Evolutionary conservation across 176 grass and related monocot species (phyloP), one percentile per base, ranked within the genome.

Genomic region (Tuctoria greenei): DNA sequence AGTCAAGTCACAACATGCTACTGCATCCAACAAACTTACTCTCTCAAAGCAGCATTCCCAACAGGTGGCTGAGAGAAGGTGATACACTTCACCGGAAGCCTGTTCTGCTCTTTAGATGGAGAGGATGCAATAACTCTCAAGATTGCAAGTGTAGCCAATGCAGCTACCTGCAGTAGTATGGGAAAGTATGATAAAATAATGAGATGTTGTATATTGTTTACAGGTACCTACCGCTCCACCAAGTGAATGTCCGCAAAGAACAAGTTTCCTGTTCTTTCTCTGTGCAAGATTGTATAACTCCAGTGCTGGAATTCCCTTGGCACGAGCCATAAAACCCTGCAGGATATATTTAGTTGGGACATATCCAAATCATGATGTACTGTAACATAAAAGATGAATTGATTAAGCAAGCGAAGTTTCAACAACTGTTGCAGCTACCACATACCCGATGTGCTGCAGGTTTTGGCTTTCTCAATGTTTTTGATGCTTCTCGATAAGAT

Each of bases 31-130:
- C n/a, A 66, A 75, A 87, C 90, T 83, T 98, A 98, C 95, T 93
- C 91, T 98, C 81, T 98, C 70, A 98, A 82, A 75, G 91, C 91
- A 77, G 89, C 79, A 93, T 97, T 97, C 18, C 95, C 95, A 85
- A 97, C 95, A 92, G 95, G 95, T 82, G 95, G 95, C 84, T 97
- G 95, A 76, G 95, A 97, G 79, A 98, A 98, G 10, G 88, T 97
- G 51, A 97, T 97, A 80, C 91, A 97, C 85, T 93, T 97, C 74
- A 97, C 86, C 62, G 85, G 84, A 82, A 97, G 69, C 38, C 61
- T 87, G 8, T 86, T 83, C 69, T 72, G 28, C 71, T 93, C 95
- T 61, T 92, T 92, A 63, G 84, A 75, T 78, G 79, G 64, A 76
- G 88, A 83, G 23, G 86, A 89, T 67, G 88, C 89, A 68, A 91